A percentile compares a stretch with the other conserved stretches of the same genome.
phyloP scores from a whole-genome alignment of 768 basidiomycete species.

The Phanerochaete sordida region DNA sequence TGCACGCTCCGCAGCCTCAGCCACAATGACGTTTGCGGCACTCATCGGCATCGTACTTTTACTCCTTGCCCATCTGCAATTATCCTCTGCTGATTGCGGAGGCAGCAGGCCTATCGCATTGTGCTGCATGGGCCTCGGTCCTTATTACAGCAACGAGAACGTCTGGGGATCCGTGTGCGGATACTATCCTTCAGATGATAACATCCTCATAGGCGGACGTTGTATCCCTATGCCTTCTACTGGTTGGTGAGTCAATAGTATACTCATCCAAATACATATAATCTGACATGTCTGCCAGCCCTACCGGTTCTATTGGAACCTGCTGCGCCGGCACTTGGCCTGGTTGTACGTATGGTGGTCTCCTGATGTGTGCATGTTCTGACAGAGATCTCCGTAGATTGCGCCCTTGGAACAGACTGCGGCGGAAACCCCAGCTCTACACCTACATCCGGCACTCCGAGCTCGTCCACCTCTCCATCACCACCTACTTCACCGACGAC shows the following conservation, averaged over 20 bases:
- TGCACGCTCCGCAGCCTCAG: neutral
- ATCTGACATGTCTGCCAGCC: neutral
- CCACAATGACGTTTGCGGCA: neutral
- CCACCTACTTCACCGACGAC: too few relatives aligned
- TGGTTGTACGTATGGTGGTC: too few relatives aligned
- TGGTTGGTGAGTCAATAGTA: neutral
- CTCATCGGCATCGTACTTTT: too few relatives aligned
- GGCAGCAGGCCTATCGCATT: neutral
- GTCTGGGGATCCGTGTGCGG: neutral
- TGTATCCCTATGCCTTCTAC: neutral
- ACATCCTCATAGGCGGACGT: neutral
- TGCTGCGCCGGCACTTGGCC: neutral
- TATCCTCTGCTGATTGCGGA: neutral
- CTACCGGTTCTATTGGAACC: neutral
- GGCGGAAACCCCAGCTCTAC: neutral
- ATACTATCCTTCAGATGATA: neutral
- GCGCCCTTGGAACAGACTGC: conserved; percentile 7
- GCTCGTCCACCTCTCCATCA: too few relatives aligned
- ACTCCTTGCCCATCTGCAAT: neutral
- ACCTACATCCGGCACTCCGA: too few relatives aligned
- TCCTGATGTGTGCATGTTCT: too few relatives aligned
- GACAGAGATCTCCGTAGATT: neutral
- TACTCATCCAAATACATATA: neutral
- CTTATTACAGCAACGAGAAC: neutral
- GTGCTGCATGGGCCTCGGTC: neutral